Evolutionary conservation across 441 rosid species (phyloP).

Genomic region (Bruguiera hainesii): DNA sequence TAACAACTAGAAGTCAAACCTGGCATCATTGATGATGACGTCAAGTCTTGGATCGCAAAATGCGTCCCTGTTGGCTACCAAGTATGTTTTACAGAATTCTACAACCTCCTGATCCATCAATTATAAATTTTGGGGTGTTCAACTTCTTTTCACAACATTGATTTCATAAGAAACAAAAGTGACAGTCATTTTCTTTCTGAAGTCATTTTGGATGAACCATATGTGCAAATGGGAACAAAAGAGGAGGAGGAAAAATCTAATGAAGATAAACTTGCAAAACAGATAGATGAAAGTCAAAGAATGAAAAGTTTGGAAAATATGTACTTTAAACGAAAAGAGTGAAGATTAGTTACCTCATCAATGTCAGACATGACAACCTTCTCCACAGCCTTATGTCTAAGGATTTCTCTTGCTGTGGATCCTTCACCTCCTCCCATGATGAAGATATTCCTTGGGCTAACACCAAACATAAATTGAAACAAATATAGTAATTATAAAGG

Average conservation of each 20-base stretch:
- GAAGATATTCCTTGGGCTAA: slow-evolving; percentile 44
- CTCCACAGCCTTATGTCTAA: slow-evolving; percentile 43
- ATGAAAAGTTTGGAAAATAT: background rate
- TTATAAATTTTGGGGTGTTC: background rate
- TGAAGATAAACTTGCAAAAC: background rate
- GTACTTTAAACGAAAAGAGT: background rate
- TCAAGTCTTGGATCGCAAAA: slow-evolving; percentile 48
- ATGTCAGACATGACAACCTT: slow-evolving; percentile 64
- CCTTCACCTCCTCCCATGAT: slow-evolving; percentile 80
- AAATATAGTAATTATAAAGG: too few species aligned
- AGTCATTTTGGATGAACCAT: background rate
- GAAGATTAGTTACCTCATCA: slow-evolving; percentile 39
- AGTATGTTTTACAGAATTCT: slow-evolving; percentile 52
- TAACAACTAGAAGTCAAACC: slow-evolving; percentile 19
- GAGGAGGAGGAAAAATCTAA: background rate
- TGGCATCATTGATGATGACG: slow-evolving; percentile 58
- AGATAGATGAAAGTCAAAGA: too few species aligned
- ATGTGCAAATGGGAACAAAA: background rate
- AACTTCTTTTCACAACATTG: too few species aligned
- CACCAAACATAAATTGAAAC: background rate
- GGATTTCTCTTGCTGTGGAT: slow-evolving; percentile 61
- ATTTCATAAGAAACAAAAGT: slow-evolving; percentile 3
- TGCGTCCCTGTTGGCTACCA: slow-evolving; percentile 49
- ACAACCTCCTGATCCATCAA: slow-evolving; percentile 51
- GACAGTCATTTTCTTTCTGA: background rate